Base-by-base conservation (phyloP, 140 eudicot genomes). In the Flaveria floridana region DNA sequence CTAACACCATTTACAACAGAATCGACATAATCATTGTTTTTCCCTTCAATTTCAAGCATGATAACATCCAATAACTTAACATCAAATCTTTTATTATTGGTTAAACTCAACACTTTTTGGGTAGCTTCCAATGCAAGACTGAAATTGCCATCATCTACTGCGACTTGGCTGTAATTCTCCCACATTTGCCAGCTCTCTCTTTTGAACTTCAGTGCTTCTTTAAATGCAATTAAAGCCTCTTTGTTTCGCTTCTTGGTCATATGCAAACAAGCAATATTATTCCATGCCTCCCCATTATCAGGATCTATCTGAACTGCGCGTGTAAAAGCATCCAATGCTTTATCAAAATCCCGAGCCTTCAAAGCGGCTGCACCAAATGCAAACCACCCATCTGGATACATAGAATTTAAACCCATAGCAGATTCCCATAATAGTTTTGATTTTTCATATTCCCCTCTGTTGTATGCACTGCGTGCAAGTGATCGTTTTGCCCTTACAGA, bases 161-260 rank as follows among this genome's bases (percentile, higher is more conserved):
- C 94, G 61, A 94, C 95, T 39, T 84, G 82, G 72, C 99, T 85
- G 77, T 75, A 94, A 67, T 94, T 90, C 58, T 90, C 96, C 99
- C 99, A 94, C 96, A 94, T 81, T 70, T 94, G 94, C 99, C 99
- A 94, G 89, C 94, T 94, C 69, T 88, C 86, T 28, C 99, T 80
- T 79, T 90, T 90, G 82, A 84, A 87, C 84, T 90, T 90, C 73
- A 90, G 61, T 15, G 96, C 96, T 83, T 90, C 96, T 71, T 86
- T 90, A 44, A 90, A 87, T 1, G 96, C 91, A 71, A 90, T 77
- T 64, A 87, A 70, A 15, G 96, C 87, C 82, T 90, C 91, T 79
- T 84, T 86, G 77, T 57, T 87, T 76, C 80, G 82, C 63, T 87
- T 82, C 75, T 80, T 90, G 8, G 86, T 77, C 91, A 87, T 87